phyloP scores from a whole-genome alignment of 1,284 basidiomycete genomes.

The Peniophora sp. region DNA sequence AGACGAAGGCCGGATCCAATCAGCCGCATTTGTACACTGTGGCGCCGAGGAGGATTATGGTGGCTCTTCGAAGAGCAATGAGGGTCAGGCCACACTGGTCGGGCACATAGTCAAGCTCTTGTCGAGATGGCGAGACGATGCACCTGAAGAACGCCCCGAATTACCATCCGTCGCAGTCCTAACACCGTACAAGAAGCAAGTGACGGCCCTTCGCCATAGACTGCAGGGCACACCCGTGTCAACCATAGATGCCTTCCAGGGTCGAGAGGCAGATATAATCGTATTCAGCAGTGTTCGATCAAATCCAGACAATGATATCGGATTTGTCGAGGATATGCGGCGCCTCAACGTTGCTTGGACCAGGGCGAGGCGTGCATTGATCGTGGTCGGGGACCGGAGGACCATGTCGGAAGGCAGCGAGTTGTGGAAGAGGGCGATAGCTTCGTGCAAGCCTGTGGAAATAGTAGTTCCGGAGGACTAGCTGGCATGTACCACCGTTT shows the following conservation, averaged over 20 bases:
- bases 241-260: constrained; percentile 72
- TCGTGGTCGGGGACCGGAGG: constrained; percentile 55
- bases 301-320: constrained; percentile 50
- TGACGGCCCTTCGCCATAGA: constrained; percentile 30
- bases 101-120: constrained; percentile 35
- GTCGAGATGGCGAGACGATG: constrained; percentile 14
- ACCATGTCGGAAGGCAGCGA: constrained; percentile 40
- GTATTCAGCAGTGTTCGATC: constrained; percentile 67
- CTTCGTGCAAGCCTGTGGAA: constrained; percentile 28
- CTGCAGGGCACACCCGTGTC: constrained; percentile 29
- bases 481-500: no score
- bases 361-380: constrained; percentile 51
- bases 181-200: constrained; percentile 53
- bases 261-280: constrained; percentile 65
- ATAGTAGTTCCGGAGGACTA: constrained; percentile 12
- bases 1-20: constrained; percentile 24
- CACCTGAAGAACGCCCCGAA: constrained; percentile 1
- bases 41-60: constrained; percentile 50
- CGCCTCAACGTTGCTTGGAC: constrained; percentile 75
- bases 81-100: constrained; percentile 45
- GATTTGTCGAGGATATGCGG: constrained; percentile 63
- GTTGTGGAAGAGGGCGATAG: constrained; percentile 47
- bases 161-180: constrained; percentile 37
- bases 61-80: constrained; percentile 52
- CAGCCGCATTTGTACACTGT: constrained; percentile 52